phyloP scores from a whole-genome alignment of 2,329 filamentous ascomycete genomes.

The Tricladium varicosporioides region DNA sequence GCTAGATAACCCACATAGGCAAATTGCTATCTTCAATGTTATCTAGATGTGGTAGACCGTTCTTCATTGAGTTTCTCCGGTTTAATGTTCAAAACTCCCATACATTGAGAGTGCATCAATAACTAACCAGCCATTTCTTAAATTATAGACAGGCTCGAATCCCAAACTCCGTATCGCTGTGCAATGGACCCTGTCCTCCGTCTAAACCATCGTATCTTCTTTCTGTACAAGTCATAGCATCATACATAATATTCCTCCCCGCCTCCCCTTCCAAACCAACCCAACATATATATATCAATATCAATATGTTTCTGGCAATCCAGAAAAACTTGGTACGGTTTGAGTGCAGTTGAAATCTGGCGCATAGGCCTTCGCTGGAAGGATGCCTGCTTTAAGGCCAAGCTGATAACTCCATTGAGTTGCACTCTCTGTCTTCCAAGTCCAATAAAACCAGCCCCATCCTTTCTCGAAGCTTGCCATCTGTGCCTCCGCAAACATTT shows the following conservation, averaged over 20 bases:
- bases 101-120: no score
- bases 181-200: neutral
- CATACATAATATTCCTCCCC: neutral
- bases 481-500: slow-evolving; percentile 91
- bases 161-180: neutral
- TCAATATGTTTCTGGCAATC: slow-evolving; percentile 51
- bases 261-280: neutral
- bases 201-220: neutral
- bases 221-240: neutral
- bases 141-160: neutral
- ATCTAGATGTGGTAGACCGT: no score
- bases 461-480: slow-evolving; percentile 92
- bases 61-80: no score
- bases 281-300: slow-evolving; percentile 24
- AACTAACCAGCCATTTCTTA: neutral
- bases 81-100: no score
- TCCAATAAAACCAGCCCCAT: slow-evolving; percentile 99
- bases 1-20: no score
- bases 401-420: slow-evolving; percentile 91
- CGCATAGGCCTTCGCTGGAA: slow-evolving; percentile 73
- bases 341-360: slow-evolving; percentile 66
- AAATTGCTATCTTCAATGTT: no score
- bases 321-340: slow-evolving; percentile 52
- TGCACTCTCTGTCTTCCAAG: slow-evolving; percentile 85
- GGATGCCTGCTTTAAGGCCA: slow-evolving; percentile 72